Conservation (phyloP, 2,329 filamentous ascomycete species). For the Colletotrichum costaricense region DNA sequence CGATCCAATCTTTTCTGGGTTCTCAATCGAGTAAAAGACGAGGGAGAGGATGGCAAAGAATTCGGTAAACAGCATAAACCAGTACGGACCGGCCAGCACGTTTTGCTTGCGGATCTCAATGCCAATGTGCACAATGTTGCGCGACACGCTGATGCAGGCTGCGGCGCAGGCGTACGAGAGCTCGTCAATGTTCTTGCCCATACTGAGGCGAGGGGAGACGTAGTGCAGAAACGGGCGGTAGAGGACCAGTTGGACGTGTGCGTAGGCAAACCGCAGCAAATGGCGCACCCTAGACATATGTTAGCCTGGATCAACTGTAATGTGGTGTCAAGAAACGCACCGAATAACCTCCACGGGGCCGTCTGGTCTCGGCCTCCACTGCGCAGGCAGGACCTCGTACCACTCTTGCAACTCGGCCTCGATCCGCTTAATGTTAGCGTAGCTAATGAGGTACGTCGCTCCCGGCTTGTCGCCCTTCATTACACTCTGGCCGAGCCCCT, state of each 20-base stretch:
- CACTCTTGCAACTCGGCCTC: constrained; percentile 73
- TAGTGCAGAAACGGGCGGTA: constrained; percentile 89
- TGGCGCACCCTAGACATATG: constrained; percentile 69
- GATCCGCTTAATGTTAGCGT: constrained; percentile 71
- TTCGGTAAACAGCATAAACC: constrained; percentile 87
- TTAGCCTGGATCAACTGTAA: background rate
- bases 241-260: constrained; percentile 84
- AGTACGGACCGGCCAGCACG: constrained; percentile 83
- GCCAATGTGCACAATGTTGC: constrained; percentile 84
- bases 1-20: constrained; percentile 78
- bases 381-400: constrained; percentile 76
- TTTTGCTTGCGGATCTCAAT: constrained; percentile 81
- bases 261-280: constrained; percentile 81
- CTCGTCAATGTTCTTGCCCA: constrained; percentile 73
- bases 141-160: constrained; percentile 70
- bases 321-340: constrained; percentile 61
- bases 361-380: constrained; percentile 83
- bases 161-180: constrained; percentile 80
- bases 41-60: constrained; percentile 85
- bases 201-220: constrained; percentile 72
- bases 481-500: constrained; percentile 61
- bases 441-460: constrained; percentile 72
- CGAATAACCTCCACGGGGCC: constrained; percentile 79
- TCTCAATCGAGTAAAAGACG: constrained; percentile 84
- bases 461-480: constrained; percentile 54